Conservation (phyloP, 2,329 filamentous ascomycete genomes). For the Rhynchosporium agropyri region DNA sequence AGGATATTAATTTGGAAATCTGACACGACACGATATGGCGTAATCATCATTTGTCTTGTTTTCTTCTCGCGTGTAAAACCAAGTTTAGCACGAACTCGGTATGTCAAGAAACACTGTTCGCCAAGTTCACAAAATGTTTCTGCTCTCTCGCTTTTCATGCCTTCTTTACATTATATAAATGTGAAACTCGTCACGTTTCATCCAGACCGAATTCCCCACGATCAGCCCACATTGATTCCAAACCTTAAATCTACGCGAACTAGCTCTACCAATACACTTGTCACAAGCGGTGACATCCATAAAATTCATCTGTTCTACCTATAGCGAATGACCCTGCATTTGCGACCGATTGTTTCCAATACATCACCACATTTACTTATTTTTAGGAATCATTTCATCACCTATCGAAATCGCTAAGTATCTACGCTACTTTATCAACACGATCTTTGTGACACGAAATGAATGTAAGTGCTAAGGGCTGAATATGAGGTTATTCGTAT, state of each 20-base stretch:
- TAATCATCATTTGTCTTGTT: not conserved
- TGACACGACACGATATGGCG: not conserved
- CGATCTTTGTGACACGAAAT: too few species aligned
- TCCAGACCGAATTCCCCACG: not conserved
- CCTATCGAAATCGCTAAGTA: too few species aligned
- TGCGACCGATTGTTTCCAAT: not conserved
- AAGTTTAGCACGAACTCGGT: slow-evolving; percentile 7
- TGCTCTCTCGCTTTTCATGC: not conserved
- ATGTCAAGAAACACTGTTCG: not conserved
- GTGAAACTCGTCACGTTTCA: slow-evolving; percentile 20
- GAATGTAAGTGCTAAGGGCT: too few species aligned
- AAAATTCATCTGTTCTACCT: not conserved
- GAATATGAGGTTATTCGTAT: too few species aligned
- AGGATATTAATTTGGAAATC: slow-evolving; percentile 9
- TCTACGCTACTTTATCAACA: too few species aligned
- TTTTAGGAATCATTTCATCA: too few species aligned
- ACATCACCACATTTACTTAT: not conserved
- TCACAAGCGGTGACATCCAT: not conserved
- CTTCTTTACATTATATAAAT: not conserved
- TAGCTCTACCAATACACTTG: not conserved
- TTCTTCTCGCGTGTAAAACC: slow-evolving; percentile 5
- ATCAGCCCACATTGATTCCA: slow-evolving; percentile 1
- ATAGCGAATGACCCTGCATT: slow-evolving; percentile 1
- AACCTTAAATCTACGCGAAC: slow-evolving; percentile 10
- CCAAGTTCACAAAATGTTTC: not conserved